Evolutionary conservation across 2,329 filamentous ascomycete species (phyloP), one percentile per base, ranked within the genome.

Genomic region (Cytospora mali): DNA sequence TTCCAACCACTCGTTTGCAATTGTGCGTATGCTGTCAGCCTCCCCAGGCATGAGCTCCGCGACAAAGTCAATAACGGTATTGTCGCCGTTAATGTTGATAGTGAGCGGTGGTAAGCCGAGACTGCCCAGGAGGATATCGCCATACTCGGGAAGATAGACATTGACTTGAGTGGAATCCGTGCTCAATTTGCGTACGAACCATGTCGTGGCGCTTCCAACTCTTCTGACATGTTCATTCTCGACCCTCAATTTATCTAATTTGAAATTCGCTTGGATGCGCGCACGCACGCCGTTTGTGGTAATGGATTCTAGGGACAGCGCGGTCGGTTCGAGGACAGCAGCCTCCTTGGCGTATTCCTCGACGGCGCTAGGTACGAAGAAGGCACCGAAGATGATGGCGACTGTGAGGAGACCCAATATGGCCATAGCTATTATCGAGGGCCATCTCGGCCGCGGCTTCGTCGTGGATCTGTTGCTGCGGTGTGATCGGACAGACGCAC

Each of bases 1-100:
- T 59, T 91, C 87, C 64, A 99, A 78, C 88, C 92, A 98, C 74
- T 97, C 90, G 73, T 95, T 92, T 53, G 91, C 92, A 66, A 98
- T 84, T 64, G 84, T 84, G 64, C 91, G 88, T 68, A 97, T 87
- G 6, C 88, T 89, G 60, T 93, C 87, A 16, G 91, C 79, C 70
- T 93, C 86, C 31, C 93, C 93, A 28, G 92, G 89, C 42, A 84
- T 79, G 46, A 98, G 76, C 65, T 95, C 88, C 49, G 90, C 85
- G 60, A 95, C 76, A 69, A 98, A 88, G 70, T 97, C 91, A 62
- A 98, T 79, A 62, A 85, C 79, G 3, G 91, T 98, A 18, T 81
- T 86, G 69, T 91, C 85, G 13, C 91, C 91, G 71, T 96, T 90
- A 56, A 98, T 84, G 71, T 88, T 87, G 64, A 97, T 81, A 65